Evolutionary conservation across 345 rosid genomes (phyloP), one percentile per base, ranked within the genome.

Genomic region (Excoecaria cochinchinensis): DNA sequence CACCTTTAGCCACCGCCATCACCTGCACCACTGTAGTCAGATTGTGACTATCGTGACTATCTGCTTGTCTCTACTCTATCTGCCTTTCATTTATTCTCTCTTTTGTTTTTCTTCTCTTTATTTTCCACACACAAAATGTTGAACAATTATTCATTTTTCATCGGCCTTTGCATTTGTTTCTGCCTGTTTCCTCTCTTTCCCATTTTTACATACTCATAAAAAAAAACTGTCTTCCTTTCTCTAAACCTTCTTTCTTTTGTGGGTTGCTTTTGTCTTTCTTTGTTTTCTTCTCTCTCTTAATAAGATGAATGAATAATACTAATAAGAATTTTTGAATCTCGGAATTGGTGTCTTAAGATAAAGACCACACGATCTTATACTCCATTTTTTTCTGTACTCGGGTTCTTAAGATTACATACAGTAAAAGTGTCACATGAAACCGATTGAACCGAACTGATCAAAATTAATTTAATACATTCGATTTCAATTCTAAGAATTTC

Each of bases 331-430:
- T 13, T 40, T 67, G 82, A 76, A 71, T 86, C 87, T 87, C 90
- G 88, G 84, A 83, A 84, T 87, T 78, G 84, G 87, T 74, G 88
- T 80, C 77, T 56, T 6, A 22, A 65, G 76, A 77, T 83, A 84
- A 80, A 81, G 56, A 79, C 87, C 81, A 42, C 75, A 70, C 70
- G 63, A 31, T 12, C 2, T 44, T 47, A 51, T n/a, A 5, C 31
- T 44, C 22, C 9, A 63, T 38, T 40, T 46, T 46, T 44, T 31
- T 46, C 59, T 17, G 6, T 17, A 21, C 59, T 55, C n/a, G 59
- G 22, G 59, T 16, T 21, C n/a, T 55, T 4, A 10, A 17, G 59
- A 55, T 55, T 55, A 55, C 24, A 14, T n/a, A n/a, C 24, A 17
- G 59, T 17, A 1, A 55, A 10, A 55, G 8, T 44, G 47, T n/a